phyloP scores from a whole-genome alignment of 139 green algal species.

The Coccomyxa sp. region DNA sequence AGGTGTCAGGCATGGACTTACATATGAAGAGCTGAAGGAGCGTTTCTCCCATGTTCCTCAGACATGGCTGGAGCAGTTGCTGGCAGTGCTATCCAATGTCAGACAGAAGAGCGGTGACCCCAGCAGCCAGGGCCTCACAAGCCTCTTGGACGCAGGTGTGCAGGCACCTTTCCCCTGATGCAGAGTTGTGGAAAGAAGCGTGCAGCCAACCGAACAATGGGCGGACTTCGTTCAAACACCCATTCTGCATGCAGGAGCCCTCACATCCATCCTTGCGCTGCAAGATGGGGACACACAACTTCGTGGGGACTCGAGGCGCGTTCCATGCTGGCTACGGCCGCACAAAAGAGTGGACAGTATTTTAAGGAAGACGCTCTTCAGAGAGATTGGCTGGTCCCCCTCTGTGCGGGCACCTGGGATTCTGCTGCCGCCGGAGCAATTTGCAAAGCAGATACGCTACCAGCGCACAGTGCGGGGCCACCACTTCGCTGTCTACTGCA shows the following conservation, averaged over 20 bases:
- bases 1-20: conserved; percentile 10
- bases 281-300: no score
- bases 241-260: no score
- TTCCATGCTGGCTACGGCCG: no score
- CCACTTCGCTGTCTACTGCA: conserved; percentile 64
- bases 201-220: no score
- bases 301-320: no score
- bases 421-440: not conserved
- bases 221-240: no score
- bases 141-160: not conserved
- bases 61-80: not conserved
- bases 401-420: not conserved
- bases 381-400: conserved; percentile 9
- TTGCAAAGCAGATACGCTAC: conserved; percentile 30
- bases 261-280: no score
- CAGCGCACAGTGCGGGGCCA: conserved; percentile 65
- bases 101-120: not conserved
- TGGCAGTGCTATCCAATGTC: not conserved
- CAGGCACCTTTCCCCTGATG: not conserved
- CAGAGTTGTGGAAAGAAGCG: no score
- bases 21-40: conserved; percentile 6
- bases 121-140: not conserved
- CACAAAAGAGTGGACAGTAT: not conserved
- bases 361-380: not conserved
- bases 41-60: conserved; percentile 1